These are phyloP conservation scores for Globisporangium cystogenes DNA, from an alignment of 352 stramenopile species.

Conservation along the genomic window DNA sequence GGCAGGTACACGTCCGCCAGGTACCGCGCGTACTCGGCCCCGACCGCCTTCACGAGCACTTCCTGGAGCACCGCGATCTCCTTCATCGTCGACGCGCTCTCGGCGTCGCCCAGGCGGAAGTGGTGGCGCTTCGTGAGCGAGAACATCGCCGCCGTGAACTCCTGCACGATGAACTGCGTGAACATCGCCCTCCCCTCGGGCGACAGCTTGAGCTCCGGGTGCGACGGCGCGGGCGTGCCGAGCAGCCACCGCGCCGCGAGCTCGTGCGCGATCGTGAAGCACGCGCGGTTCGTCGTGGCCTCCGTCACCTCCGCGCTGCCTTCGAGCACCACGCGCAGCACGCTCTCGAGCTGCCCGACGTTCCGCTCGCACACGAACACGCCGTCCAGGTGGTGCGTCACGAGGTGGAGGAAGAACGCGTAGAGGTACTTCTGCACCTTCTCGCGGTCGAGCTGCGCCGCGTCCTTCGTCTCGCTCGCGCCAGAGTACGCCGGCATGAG, in stretches of 20 bases:
- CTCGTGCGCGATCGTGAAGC: conserved; percentile 73
- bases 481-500: conserved; percentile 53
- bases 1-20: conserved; percentile 61
- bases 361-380: conserved; percentile 73
- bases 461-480: conserved; percentile 60
- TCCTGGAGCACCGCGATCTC: conserved; percentile 73
- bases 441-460: conserved; percentile 68
- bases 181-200: conserved; percentile 39
- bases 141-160: conserved; percentile 76
- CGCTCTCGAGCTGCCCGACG: conserved; percentile 48
- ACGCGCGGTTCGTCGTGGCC: conserved; percentile 65
- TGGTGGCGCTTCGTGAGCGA: conserved; percentile 49
- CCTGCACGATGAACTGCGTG: conserved; percentile 54
- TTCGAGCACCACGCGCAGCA: conserved; percentile 66
- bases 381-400: conserved; percentile 57
- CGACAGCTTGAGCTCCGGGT: conserved; percentile 14
- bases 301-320: conserved; percentile 63
- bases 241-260: conserved; percentile 59
- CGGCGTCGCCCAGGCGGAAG: conserved; percentile 70
- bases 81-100: conserved; percentile 59
- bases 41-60: conserved; percentile 45
- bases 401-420: conserved; percentile 70
- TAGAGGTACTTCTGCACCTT: conserved; percentile 79
- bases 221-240: conserved; percentile 15
- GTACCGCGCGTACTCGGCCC: conserved; percentile 55